Evolutionary conservation across 768 basidiomycete species (phyloP).

Genomic region (Phanerodontia chrysosporium): DNA sequence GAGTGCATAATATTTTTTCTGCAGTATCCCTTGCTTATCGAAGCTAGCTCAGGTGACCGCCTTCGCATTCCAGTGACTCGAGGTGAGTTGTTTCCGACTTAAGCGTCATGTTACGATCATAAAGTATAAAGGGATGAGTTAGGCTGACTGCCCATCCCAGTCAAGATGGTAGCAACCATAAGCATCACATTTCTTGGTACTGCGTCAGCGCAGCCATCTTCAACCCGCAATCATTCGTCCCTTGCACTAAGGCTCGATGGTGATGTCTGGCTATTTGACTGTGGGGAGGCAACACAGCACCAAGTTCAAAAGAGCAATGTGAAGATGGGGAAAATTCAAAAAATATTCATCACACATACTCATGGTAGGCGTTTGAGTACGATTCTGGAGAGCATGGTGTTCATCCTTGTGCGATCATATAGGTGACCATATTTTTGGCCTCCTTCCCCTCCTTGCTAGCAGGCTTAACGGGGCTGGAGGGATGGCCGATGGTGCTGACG

Average conservation of each 20-base stretch:
- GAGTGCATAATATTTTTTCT: too few relatives aligned
- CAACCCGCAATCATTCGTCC: constrained; percentile 74
- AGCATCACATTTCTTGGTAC: constrained; percentile 77
- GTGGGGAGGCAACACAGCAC: constrained; percentile 81
- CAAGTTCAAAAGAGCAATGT: constrained; percentile 67
- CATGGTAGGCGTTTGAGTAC: too few relatives aligned
- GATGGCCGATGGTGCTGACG: constrained; percentile 49
- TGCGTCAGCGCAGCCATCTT: constrained; percentile 76
- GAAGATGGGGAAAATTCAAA: constrained; percentile 76
- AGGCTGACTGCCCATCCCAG: background rate
- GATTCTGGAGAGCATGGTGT: too few relatives aligned
- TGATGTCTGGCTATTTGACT: constrained; percentile 83
- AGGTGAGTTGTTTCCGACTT: too few relatives aligned
- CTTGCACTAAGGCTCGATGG: constrained; percentile 61
- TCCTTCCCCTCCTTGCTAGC: constrained; percentile 64
- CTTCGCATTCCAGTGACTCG: too few relatives aligned
- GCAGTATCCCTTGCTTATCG: too few relatives aligned
- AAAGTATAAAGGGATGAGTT: too few relatives aligned
- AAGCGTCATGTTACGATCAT: too few relatives aligned
- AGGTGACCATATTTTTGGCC: constrained; percentile 84
- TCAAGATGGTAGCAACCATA: constrained; percentile 26
- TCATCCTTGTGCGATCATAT: too few relatives aligned
- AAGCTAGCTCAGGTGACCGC: too few relatives aligned
- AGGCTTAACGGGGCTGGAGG: constrained; percentile 75
- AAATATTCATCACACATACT: constrained; percentile 86